Conservation (phyloP, 768 basidiomycete genomes). For the Suillus occidentalis region DNA sequence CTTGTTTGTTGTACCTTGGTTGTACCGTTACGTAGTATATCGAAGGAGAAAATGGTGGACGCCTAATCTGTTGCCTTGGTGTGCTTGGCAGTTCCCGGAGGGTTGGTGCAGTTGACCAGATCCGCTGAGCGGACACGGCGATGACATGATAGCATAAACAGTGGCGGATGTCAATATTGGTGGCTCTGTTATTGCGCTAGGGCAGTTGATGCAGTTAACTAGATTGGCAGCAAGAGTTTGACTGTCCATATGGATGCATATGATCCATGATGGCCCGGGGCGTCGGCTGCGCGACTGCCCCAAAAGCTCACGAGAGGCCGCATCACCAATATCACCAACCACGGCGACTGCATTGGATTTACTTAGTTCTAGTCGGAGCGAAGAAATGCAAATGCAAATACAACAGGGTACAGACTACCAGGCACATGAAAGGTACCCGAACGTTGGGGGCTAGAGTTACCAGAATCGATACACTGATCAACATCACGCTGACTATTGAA, state of each 20-base stretch:
- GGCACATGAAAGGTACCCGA: neutral
- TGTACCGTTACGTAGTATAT: conserved; percentile 11
- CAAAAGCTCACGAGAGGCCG: neutral
- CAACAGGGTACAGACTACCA: neutral
- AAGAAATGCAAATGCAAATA: neutral
- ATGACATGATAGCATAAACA: neutral
- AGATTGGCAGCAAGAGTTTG: neutral
- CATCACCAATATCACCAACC: neutral
- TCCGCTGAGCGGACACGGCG: neutral
- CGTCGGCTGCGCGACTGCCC: neutral
- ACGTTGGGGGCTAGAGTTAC: neutral
- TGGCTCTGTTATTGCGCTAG: no score
- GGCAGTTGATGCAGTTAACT: neutral
- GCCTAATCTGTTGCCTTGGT: neutral
- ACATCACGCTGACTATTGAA: neutral
- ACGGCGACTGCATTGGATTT: neutral
- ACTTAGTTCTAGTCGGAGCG: neutral
- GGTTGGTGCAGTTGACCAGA: neutral
- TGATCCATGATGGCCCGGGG: neutral
- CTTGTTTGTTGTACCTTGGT: conserved; percentile 12
- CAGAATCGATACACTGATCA: neutral
- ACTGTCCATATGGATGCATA: neutral
- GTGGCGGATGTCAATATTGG: neutral
- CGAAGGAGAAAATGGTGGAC: neutral
- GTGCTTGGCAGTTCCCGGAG: neutral